Base-by-base conservation (phyloP, 805 yeast genomes). In the Pichia heedii region DNA sequence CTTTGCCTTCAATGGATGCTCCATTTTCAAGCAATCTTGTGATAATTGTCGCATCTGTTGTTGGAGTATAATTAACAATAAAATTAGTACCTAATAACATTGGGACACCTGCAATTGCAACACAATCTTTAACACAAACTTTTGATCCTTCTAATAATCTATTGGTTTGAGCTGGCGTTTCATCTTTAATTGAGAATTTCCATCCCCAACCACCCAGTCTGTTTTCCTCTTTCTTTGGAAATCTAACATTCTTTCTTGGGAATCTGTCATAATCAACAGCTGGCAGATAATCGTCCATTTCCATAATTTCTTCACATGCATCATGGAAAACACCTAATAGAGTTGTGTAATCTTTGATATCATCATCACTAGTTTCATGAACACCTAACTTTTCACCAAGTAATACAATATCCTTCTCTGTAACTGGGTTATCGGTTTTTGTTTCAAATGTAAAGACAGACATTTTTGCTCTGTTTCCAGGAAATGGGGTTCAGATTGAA, bases 61-160 rank as follows among this genome's bases (percentile, higher is more conserved):
- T n/a, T n/a, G n/a, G n/a, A n/a, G n/a, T n/a, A n/a, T n/a, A n/a
- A n/a, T n/a, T n/a, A n/a, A n/a, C n/a, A n/a, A n/a, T n/a, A n/a
- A n/a, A n/a, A n/a, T n/a, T n/a, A n/a, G n/a, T n/a, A n/a, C 70
- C 69, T 19, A 63, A 42, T 16, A 63, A 40, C 51, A 59, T 59
- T 15, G 69, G 68, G 22, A 65, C 64, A 1, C 51, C 56, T 11
- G 64, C 67, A 38, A 65, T 47, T 18, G 56, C 55, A 34, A 65
- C 49, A 43, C 65, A 60, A 43, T 65, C 69, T 43, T 65, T 65
- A 16, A 65, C 50, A 33, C 55, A 60, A 34, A 65, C 49, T 13
- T 56, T 55, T 29, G 44, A 40, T 2, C 65, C 65, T 4, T 49
- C 46, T n/a, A 65, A 49, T 10, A 36, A 26, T 36, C 38, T 21